phyloP scores from a whole-genome alignment of 345 rosid species.

The Salix udensis region DNA sequence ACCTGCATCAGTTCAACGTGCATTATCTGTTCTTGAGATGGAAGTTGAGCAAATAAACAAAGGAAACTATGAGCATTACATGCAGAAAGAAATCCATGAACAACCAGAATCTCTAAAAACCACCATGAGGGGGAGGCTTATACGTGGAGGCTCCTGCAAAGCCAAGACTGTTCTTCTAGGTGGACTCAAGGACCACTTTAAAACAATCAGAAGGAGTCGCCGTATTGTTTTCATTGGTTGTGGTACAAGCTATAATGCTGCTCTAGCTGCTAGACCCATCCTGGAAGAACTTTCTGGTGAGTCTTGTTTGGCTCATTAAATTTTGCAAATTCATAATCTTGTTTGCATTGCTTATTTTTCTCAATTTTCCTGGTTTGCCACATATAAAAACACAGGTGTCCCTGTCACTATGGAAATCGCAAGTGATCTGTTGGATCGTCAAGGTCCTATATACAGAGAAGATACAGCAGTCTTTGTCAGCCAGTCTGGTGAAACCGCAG shows the following conservation, averaged over 20 bases:
- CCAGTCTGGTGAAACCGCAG: constrained; percentile 99
- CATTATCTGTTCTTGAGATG: constrained; percentile 91
- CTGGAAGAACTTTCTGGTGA: constrained; percentile 94
- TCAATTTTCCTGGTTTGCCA: neutral
- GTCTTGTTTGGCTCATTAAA: constrained; percentile 13
- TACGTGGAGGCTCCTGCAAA: constrained; percentile 82
- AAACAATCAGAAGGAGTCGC: constrained; percentile 85
- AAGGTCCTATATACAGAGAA: constrained; percentile 96
- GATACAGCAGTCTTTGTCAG: constrained; percentile 96
- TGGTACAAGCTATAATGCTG: constrained; percentile 97
- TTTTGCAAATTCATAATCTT: constrained; percentile 1
- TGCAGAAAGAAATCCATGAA: constrained; percentile 99
- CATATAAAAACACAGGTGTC: constrained; percentile 46
- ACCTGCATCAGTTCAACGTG: constrained; percentile 88
- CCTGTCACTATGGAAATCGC: constrained; percentile 99
- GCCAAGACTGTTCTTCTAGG: constrained; percentile 85
- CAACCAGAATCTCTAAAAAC: constrained; percentile 95
- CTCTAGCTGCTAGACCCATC: constrained; percentile 91
- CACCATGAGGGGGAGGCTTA: constrained; percentile 95
- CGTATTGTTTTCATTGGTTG: constrained; percentile 91
- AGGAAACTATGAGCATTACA: constrained; percentile 85
- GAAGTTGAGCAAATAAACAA: constrained; percentile 96
- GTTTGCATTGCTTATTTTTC: neutral
- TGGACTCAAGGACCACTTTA: constrained; percentile 91
- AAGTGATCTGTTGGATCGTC: constrained; percentile 88